Percentiles rank a stretch among this genome's conserved stretches.
These are phyloP conservation scores for Ehretia macrophylla DNA, from an alignment of 257 asterid species.

Conservation along the genomic window DNA sequence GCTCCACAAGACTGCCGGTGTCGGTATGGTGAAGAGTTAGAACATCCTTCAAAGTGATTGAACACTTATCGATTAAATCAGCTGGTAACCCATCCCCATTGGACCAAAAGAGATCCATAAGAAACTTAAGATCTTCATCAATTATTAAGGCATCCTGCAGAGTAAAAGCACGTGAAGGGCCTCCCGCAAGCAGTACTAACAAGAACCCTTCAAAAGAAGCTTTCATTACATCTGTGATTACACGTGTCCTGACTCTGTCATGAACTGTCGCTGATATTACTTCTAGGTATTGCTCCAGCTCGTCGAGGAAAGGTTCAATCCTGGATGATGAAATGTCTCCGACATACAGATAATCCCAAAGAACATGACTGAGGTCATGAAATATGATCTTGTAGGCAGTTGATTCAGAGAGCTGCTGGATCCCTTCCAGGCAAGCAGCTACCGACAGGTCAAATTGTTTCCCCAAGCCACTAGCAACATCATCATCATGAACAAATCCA, in stretches of 20 bases:
- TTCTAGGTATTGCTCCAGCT: constrained; percentile 75
- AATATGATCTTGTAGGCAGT: constrained; percentile 71
- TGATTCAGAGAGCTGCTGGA: constrained; percentile 71
- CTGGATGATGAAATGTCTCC: constrained; percentile 69
- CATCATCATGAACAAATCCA: constrained; percentile 40
- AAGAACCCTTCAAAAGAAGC: constrained; percentile 82
- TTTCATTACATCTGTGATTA: constrained; percentile 79
- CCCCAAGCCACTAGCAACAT: constrained; percentile 30
- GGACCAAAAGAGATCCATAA: constrained; percentile 81
- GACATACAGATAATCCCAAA: constrained; percentile 53
- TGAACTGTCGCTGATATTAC: constrained; percentile 64
- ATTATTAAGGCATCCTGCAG: constrained; percentile 47
- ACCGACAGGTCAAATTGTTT: constrained; percentile 51
- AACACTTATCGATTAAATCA: constrained; percentile 66
- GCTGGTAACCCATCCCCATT: constrained; percentile 86
- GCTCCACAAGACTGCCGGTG: constrained; percentile 52
- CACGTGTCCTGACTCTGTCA: constrained; percentile 80
- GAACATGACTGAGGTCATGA: constrained; percentile 57
- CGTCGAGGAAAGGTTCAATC: constrained; percentile 86
- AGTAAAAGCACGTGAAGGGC: constrained; percentile 60
- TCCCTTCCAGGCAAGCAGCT: constrained; percentile 71
- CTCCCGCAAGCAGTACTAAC: constrained; percentile 82
- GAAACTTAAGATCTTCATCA: constrained; percentile 74
- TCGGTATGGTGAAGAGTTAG: constrained; percentile 52
- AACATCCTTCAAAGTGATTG: constrained; percentile 40